Evolutionary conservation across 768 basidiomycete genomes (phyloP).

Genomic region (Auriscalpium microsporum): DNA sequence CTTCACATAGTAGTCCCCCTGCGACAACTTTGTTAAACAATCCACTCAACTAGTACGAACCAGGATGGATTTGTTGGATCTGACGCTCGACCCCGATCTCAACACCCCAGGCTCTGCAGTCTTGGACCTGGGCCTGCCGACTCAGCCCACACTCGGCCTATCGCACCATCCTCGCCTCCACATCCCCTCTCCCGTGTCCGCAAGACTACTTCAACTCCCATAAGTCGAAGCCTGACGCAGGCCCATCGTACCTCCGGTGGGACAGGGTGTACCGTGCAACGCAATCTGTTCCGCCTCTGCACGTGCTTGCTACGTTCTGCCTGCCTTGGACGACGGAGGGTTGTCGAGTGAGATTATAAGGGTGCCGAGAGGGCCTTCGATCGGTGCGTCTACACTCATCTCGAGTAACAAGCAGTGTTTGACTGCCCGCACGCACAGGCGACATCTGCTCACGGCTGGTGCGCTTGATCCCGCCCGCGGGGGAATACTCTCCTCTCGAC

Average conservation of each 20-base stretch:
- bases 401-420: background rate
- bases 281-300: conserved; percentile 81
- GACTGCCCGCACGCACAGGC: conserved; percentile 33
- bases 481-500: conserved; percentile 51
- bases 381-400: conserved; percentile 40
- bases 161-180: background rate
- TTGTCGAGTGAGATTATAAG: conserved; percentile 92
- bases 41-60: too few relatives aligned
- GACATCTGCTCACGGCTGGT: conserved; percentile 86
- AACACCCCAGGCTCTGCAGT: conserved; percentile 62
- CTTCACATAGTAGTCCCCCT: too few relatives aligned
- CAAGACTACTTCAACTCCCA: conserved; percentile 5
- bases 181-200: background rate
- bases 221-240: conserved; percentile 3
- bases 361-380: conserved; percentile 79
- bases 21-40: too few relatives aligned
- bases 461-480: conserved; percentile 69
- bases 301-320: conserved; percentile 73
- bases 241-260: conserved; percentile 68
- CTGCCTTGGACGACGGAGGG: conserved; percentile 93
- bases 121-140: conserved; percentile 69
- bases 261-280: conserved; percentile 93
- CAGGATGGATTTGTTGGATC: too few relatives aligned
- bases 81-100: background rate
- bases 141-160: conserved; percentile 23